Evolutionary conservation across 331 rosid genomes (phyloP).

Genomic region (Prunus yedoensis): DNA sequence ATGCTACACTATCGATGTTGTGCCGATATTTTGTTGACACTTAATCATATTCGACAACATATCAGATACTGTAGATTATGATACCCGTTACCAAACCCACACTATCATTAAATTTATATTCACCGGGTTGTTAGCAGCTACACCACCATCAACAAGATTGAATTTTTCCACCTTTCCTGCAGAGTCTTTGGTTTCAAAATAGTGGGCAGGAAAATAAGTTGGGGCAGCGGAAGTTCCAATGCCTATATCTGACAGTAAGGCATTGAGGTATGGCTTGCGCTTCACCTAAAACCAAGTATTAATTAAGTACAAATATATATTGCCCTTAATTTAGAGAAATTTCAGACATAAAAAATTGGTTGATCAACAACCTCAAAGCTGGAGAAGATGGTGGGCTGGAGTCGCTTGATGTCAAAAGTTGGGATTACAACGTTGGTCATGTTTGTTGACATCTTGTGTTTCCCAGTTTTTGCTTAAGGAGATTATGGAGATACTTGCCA

Average conservation of each 20-base stretch:
- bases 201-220: constrained; percentile 32
- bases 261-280: constrained; percentile 11
- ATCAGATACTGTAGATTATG: no score
- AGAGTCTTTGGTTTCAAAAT: constrained; percentile 13
- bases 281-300: neutral
- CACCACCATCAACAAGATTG: constrained; percentile 37
- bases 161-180: constrained; percentile 16
- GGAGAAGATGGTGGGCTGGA: constrained; percentile 49
- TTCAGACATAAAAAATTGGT: no score
- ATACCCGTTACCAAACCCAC: no score
- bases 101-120: no score
- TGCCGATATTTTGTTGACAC: no score
- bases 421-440: constrained; percentile 47
- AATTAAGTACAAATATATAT: no score
- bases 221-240: constrained; percentile 35
- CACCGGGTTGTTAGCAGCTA: constrained; percentile 45
- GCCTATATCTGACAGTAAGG: constrained; percentile 31
- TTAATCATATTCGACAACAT: no score
- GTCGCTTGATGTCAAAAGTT: constrained; percentile 43
- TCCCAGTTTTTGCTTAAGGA: neutral
- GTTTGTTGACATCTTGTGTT: constrained; percentile 20
- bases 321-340: no score
- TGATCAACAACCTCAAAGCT: constrained; percentile 20
- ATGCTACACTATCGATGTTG: no score
- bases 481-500: neutral